A percentile compares a stretch with the other conserved stretches of the same genome.
Evolutionary conservation across 2,329 filamentous ascomycete genomes (phyloP).

Genomic region (Davidsoniella australis): DNA sequence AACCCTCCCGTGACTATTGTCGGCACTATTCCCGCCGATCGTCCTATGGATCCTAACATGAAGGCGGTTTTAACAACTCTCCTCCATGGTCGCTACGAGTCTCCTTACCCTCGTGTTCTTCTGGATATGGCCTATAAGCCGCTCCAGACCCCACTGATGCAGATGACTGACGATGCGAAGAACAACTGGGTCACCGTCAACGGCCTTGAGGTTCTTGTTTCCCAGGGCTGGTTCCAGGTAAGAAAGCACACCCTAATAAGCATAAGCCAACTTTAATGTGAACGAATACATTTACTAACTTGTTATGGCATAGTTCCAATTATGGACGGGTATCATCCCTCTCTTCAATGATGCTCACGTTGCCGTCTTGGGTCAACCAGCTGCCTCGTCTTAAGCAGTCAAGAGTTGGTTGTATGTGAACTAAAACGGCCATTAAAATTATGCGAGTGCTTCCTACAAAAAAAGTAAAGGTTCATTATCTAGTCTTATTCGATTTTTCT

Average conservation of each 20-base stretch:
- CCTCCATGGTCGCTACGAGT: conserved; percentile 21
- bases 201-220: conserved; percentile 74
- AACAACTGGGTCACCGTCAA: conserved; percentile 60
- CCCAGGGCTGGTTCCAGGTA: conserved; percentile 80
- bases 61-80: conserved; percentile 44
- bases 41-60: conserved; percentile 58
- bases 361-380: conserved; percentile 30
- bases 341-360: conserved; percentile 52
- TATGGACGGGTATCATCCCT: conserved; percentile 70
- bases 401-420: too few species aligned
- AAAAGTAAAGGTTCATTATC: too few species aligned
- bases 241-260: neutral
- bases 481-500: too few species aligned
- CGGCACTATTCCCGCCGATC: conserved; percentile 80
- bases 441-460: too few species aligned
- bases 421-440: too few species aligned
- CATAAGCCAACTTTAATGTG: neutral
- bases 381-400: neutral
- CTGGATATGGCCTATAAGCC: conserved; percentile 97
- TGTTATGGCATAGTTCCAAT: conserved; percentile 41
- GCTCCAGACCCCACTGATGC: conserved; percentile 64
- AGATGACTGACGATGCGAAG: conserved; percentile 50
- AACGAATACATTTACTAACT: conserved; percentile 14
- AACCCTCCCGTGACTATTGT: conserved; percentile 53
- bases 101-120: conserved; percentile 35